Conservation (phyloP, 176 grass and related monocot species). For the Zea luxurians region DNA sequence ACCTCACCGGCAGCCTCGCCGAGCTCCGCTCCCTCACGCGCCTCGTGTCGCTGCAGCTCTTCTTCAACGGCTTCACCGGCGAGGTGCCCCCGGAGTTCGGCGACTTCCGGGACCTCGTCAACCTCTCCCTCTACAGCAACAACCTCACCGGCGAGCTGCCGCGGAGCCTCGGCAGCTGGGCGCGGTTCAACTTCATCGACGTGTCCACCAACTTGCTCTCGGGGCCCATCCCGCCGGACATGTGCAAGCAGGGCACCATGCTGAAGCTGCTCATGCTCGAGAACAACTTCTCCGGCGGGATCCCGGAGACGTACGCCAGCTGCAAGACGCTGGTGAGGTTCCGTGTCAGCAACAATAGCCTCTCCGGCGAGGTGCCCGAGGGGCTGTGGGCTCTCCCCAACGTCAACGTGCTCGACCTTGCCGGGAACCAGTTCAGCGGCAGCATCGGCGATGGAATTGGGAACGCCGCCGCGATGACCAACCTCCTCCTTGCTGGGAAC, state of each 20-base stretch:
- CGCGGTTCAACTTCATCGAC: conserved; percentile 78
- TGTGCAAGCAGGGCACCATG: conserved; percentile 78
- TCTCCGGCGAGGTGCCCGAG: conserved; percentile 66
- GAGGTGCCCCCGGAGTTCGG: conserved; percentile 64
- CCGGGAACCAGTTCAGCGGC: conserved; percentile 62
- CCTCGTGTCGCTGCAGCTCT: conserved; percentile 74
- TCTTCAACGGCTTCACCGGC: conserved; percentile 65
- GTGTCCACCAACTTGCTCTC: conserved; percentile 75
- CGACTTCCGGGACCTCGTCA: conserved; percentile 73
- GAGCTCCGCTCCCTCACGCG: conserved; percentile 58
- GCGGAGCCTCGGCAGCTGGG: conserved; percentile 62
- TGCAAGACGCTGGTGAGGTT: conserved; percentile 60
- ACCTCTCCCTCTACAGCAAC: conserved; percentile 78
- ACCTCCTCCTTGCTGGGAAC: conserved; percentile 45
- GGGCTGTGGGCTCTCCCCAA: conserved; percentile 71
- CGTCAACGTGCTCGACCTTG: conserved; percentile 59
- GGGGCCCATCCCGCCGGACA: conserved; percentile 74
- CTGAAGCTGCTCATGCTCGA: conserved; percentile 72
- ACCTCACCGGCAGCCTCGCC: conserved; percentile 51
- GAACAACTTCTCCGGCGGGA: conserved; percentile 70
- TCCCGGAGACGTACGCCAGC: conserved; percentile 61
- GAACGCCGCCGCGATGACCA: conserved; percentile 41
- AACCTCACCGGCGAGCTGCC: conserved; percentile 70
- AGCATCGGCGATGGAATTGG: conserved; percentile 47
- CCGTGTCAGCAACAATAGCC: conserved; percentile 67